Percentiles rank a stretch among this genome's conserved stretches.
Conservation (phyloP, 805 yeast genomes). For the Kockiozyma suomiensis region DNA sequence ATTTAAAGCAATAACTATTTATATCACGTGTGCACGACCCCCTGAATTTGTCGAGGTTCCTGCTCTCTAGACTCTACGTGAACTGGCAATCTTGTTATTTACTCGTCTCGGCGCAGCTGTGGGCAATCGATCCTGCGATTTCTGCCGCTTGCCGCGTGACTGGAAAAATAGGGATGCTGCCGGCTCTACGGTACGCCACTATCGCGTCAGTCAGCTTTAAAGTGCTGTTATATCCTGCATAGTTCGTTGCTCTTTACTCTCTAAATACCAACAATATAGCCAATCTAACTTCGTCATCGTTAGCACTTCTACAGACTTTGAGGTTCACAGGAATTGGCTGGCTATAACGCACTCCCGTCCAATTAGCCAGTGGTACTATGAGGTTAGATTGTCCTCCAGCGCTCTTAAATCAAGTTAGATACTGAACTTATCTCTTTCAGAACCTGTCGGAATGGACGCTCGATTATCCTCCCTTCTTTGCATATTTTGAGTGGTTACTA, state of each 20-base stretch:
- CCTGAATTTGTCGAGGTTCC: neutral
- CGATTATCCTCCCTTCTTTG: conserved; percentile 97
- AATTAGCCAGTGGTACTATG: conserved; percentile 77
- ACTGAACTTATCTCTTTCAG: neutral
- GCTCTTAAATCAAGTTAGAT: neutral
- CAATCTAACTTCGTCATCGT: neutral
- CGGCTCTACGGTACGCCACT: conserved; percentile 64
- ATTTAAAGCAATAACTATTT: neutral
- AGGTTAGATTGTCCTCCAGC: conserved; percentile 40
- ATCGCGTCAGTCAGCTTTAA: conserved; percentile 63
- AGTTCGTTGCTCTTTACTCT: no score
- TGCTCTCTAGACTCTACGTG: neutral
- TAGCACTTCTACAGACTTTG: conserved; percentile 81
- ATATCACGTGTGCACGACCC: neutral
- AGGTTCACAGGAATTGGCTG: conserved; percentile 96
- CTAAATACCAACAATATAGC: no score
- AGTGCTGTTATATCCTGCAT: conserved; percentile 45
- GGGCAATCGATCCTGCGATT: no score
- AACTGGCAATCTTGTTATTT: no score
- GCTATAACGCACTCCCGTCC: conserved; percentile 85
- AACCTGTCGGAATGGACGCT: conserved; percentile 86
- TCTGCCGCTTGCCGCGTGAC: neutral
- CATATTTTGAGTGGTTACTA: conserved; percentile 86
- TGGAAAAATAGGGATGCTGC: conserved; percentile 34
- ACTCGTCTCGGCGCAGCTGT: no score